Conservation (phyloP, 345 rosid genomes). For the Psidium guajava region DNA sequence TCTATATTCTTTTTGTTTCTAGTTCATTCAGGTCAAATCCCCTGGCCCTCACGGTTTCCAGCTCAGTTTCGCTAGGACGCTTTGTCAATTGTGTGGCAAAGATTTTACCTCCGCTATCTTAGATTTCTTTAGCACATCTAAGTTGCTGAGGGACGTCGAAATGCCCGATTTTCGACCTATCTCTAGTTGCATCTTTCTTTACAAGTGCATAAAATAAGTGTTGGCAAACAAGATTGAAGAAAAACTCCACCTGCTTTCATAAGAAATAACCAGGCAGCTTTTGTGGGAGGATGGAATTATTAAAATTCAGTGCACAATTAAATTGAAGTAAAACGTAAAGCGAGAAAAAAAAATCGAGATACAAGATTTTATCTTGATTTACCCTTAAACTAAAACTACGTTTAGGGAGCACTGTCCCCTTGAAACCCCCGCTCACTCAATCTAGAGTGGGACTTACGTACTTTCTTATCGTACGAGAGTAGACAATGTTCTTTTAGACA, state of each 20-base stretch:
- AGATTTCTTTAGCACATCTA: neutral
- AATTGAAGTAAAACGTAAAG: too few species aligned
- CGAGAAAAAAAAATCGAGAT: too few species aligned
- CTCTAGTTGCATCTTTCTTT: neutral
- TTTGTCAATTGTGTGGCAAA: neutral
- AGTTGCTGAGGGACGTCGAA: neutral
- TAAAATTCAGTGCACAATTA: too few species aligned
- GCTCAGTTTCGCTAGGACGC: neutral
- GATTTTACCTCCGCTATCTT: neutral
- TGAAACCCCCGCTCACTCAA: too few species aligned
- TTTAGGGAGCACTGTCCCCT: too few species aligned
- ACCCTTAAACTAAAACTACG: too few species aligned
- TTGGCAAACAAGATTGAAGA: neutral
- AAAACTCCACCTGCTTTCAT: neutral
- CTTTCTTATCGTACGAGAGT: too few species aligned
- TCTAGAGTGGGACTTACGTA: too few species aligned
- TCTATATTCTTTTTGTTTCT: too few species aligned
- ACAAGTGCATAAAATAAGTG: neutral
- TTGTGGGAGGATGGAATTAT: neutral
- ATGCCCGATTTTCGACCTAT: neutral
- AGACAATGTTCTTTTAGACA: neutral
- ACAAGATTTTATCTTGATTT: too few species aligned
- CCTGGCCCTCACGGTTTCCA: neutral
- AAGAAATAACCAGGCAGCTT: neutral
- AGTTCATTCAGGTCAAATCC: neutral